Percentiles rank a stretch among this genome's conserved stretches.
Conservation (phyloP, 2,329 filamentous ascomycete species). For the Hymenoscyphus repandus region DNA sequence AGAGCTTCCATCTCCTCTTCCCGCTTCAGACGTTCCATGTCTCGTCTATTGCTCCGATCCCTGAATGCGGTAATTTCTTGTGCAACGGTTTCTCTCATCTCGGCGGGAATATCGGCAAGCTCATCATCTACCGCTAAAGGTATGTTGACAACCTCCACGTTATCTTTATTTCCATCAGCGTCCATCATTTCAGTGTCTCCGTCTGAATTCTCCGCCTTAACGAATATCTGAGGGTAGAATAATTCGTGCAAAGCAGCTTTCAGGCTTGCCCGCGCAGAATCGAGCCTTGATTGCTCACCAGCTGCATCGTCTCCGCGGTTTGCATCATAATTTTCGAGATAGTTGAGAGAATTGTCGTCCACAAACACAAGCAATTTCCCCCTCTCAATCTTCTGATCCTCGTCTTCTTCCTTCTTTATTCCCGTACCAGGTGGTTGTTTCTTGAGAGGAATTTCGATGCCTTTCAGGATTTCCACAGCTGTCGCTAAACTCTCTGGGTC, state of each 20-base stretch:
- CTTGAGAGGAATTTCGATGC: constrained; percentile 76
- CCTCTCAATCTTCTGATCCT: constrained; percentile 51
- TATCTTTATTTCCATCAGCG: constrained; percentile 49
- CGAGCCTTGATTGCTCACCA: constrained; percentile 60
- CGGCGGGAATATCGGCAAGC: constrained; percentile 87
- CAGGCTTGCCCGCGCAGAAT: constrained; percentile 63
- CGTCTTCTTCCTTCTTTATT: constrained; percentile 37
- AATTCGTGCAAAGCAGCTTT: constrained; percentile 64
- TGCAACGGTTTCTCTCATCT: constrained; percentile 93
- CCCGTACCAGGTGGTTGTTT: constrained; percentile 54
- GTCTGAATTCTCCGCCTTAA: constrained; percentile 50
- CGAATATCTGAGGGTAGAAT: constrained; percentile 57
- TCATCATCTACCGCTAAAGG: constrained; percentile 86
- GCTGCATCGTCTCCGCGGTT: constrained; percentile 57
- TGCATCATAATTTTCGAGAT: constrained; percentile 76
- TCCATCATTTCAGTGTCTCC: constrained; percentile 69
- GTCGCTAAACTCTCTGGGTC: constrained; percentile 82
- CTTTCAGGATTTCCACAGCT: constrained; percentile 77
- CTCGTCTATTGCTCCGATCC: constrained; percentile 81
- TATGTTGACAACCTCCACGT: constrained; percentile 84
- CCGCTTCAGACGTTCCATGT: constrained; percentile 77
- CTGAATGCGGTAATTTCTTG: constrained; percentile 92
- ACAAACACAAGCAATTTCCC: constrained; percentile 67
- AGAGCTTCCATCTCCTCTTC: constrained; percentile 91
- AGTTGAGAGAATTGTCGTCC: constrained; percentile 77